Evolutionary conservation across 176 grass and related monocot species (phyloP), one percentile per base, ranked within the genome.

Genomic region (Oropetium thomaeum): DNA sequence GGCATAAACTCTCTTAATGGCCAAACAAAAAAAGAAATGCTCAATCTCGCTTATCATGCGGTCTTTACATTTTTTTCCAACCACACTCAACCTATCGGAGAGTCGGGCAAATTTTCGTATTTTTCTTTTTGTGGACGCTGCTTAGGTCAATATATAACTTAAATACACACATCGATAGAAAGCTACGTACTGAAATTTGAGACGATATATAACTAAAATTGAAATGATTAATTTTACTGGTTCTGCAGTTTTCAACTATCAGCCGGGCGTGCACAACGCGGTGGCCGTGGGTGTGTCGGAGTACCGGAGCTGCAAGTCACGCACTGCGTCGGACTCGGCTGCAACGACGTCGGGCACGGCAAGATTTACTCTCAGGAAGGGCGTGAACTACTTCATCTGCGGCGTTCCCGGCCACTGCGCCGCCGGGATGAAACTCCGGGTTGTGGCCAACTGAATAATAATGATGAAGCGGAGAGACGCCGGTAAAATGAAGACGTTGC

Each of bases 381-480:
- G 91, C 3, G 44, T 38, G 15, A 93, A 93, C 77, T 93, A 93
- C 73, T 93, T 82, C 84, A 87, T 93, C 40, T 93, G 91, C 63
- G 87, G 87, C 59, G 69, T 94, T 23, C 81, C 91, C 6, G 82
- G 84, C 20, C 91, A 93, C 74, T 90, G 91, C 51, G 67, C 57
- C 3, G 87, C 92, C 20, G 88, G 92, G 22, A 94, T 94, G 92
- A 94, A 88, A 65, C 74, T 94, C 61, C 79, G 84, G 34, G 85
- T 88, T 9, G 42, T 90, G 3, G 85, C 88, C 65, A 85, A 88
- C 51, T 93, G 84, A 90, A 17, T 9, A n/a, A n/a, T n/a, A n/a
- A n/a, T n/a, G n/a, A n/a, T n/a, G n/a, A n/a, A n/a, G n/a, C n/a
- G n/a, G n/a, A 10, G 13, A 6, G 7, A 10, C 7, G 5, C 8